Base-by-base conservation (phyloP, 2,329 filamentous ascomycete species). In the Neofusicoccum kwambonambiense region DNA sequence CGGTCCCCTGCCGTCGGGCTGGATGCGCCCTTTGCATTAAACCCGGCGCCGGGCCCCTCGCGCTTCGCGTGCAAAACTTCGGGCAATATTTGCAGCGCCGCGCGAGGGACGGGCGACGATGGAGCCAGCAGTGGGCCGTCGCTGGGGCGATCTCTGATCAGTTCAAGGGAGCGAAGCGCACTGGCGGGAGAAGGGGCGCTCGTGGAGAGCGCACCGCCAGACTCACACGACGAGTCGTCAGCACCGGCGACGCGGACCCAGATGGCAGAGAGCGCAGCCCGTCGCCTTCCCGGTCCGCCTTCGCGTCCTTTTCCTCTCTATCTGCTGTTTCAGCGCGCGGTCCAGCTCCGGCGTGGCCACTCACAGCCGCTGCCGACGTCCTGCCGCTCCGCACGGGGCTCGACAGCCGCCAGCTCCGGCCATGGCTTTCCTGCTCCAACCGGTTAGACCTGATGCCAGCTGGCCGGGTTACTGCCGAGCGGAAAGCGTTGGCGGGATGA, bases 391-490 rank as follows among this genome's bases (percentile, higher is more conserved):
- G 51, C 50, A 54, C 49, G 49, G 61, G 19, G 42, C 60, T 17
- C 15, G 22, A 34, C 22, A 42, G 60, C 47, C 60, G 49, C 49
- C 37, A 15, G 60, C 34, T 15, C 60, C 60, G 35, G 37, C 42
- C 61, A 27, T 51, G 61, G 61, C 49, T 54, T 64, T 64, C 31
- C 34, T 64, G 50, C 61, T 64, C 15, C 11, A 54, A 44, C n/a
- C 61, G 49, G 61, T 56, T 64, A 56, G 61, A 15, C 27, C 6
- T 8, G 27, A 39, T 13, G 49, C 39, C 31, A 41, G 42, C 31
- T 64, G 61, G 17, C 61, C 61, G 61, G 49, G 39, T 64, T 44
- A 54, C 61, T 64, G 50, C 61, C 61, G 61, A 49, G 50, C 50
- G 50, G 50, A 52, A 64, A 19, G 61, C 61, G 50, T 56, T 47